phyloP scores from a whole-genome alignment of 2,329 filamentous ascomycete genomes.

The Acrocalymma vagum region DNA sequence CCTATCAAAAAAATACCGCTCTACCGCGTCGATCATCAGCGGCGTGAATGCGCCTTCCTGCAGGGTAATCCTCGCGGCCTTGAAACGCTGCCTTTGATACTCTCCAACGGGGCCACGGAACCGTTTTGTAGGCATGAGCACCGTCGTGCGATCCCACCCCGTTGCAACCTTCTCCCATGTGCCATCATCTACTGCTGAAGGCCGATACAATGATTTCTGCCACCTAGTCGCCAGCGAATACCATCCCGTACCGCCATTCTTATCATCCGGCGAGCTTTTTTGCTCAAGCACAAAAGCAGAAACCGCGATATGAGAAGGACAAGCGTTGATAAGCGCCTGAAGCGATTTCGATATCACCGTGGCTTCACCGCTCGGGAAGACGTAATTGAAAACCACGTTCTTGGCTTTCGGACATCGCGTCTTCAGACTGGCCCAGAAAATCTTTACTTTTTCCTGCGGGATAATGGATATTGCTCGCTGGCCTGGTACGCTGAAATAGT shows the following conservation, averaged over 20 bases:
- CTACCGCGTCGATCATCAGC: slow-evolving; percentile 15
- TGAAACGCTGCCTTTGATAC: slow-evolving; percentile 7
- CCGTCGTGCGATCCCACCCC: slow-evolving; percentile 6
- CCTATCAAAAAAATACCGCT: slow-evolving; percentile 15
- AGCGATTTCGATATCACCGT: slow-evolving; percentile 1
- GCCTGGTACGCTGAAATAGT: too few species aligned
- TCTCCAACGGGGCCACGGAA: slow-evolving; percentile 15
- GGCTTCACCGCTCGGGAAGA: slow-evolving; percentile 1
- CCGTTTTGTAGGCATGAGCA: slow-evolving; percentile 11
- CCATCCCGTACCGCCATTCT: neutral
- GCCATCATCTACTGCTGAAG: slow-evolving; percentile 1
- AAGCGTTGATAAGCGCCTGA: slow-evolving; percentile 5
- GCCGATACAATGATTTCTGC: slow-evolving; percentile 9
- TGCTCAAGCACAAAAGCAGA: slow-evolving; percentile 11
- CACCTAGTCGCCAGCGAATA: slow-evolving; percentile 1
- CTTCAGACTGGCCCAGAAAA: slow-evolving; percentile 13
- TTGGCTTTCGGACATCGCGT: slow-evolving; percentile 10
- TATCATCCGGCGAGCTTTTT: too few species aligned
- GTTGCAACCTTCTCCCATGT: slow-evolving; percentile 12
- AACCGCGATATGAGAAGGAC: slow-evolving; percentile 9
- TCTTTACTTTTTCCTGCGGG: slow-evolving; percentile 1
- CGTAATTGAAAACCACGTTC: slow-evolving; percentile 9
- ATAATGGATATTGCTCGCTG: neutral
- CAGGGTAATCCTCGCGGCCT: neutral
- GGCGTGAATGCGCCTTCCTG: slow-evolving; percentile 7